Evolutionary conservation across 352 stramenopile genomes (phyloP), one percentile per base, ranked within the genome.

Genomic region (Pythium pyrilobum): DNA sequence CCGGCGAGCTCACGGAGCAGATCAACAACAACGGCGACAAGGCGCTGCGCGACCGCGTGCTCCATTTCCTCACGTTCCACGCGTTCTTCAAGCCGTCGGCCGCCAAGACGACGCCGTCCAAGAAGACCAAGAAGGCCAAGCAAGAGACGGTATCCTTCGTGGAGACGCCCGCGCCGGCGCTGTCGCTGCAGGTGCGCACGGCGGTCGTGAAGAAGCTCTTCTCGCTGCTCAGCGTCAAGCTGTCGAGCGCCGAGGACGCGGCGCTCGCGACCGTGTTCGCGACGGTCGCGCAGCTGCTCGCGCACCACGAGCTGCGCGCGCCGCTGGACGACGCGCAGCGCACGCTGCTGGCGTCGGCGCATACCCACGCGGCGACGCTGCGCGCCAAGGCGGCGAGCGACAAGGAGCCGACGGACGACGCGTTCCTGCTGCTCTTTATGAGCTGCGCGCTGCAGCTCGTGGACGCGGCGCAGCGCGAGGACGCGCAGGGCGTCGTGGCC

Each of bases 341-440:
- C 3, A 36, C 23, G 27, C 63, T 79, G 37, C 59, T 87, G 53
- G 51, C 64, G 12, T 59, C 54, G 7, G 64, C 87, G 28, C 29
- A 66, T n/a, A 50, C 28, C 5, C 68, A 77, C 45, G 57, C 80
- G 38, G 34, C 39, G 7, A 64, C 71, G 43, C 48, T 74, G 27
- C 67, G 57, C 33, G 51, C 43, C 16, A 64, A 69, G 52, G 52
- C 60, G 16, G 24, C 44, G 37, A 46, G 49, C 5, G 59, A 68
- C 9, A 71, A 81, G 42, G 64, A 77, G 46, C 50, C 87, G 23
- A 67, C 47, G 8, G 60, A 67, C 34, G 74, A 91, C 43, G 73
- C 76, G 34, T 92, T 92, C 56, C 43, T 76, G 40, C 31, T 92
- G 47, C 67, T 95, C 37, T 83, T 87, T 36, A 84, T 85, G 74